Base-by-base conservation (phyloP, 345 rosid species). In the Camelina laxa region DNA sequence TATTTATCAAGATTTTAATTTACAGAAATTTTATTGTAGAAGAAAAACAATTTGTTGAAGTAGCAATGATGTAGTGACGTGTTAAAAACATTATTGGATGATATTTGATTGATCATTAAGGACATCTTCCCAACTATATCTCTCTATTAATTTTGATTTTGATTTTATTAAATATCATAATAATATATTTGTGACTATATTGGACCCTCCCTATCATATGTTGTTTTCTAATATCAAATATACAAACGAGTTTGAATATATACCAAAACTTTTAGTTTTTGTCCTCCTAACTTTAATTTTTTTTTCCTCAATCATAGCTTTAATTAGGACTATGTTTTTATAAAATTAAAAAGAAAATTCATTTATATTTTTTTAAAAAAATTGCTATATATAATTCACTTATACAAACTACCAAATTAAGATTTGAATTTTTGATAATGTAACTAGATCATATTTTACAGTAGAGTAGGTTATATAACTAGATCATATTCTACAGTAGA, bases 101-200 rank as follows among this genome's bases (percentile, higher is more conserved):
- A 2, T 45, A 47, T 7, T 42, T 64, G n/a, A 27, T 16, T 50
- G 14, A 14, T 41, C 14, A 53, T 24, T 50, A 30, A 10, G 53
- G 47, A 67, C 24, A 47, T 50, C 45, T 41, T 75, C 68, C 69
- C 79, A 75, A 67, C 74, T 19, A 67, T 75, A 67, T 75, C 35
- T 59, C 17, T 59, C 53, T 51, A 17, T 55, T 20, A 41, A 64
- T 13, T 58, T 56, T 74, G 58, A 36, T 59, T 66, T 74, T 36
- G 49, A n/a, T 16, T 47, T 47, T 47, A 10, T 7, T 16, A 16
- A 27, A 45, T 45, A 45, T 15, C 15, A 2, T 2, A 12, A n/a
- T 21, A 57, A 44, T 36, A 20, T 48, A 0, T n/a, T 39, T 57
- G 38, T 64, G 4, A 19, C 22, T 30, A 2, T 30, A 2, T 64